A percentile compares a stretch with the other conserved stretches of the same genome.
phyloP scores from a whole-genome alignment of 2,329 filamentous ascomycete genomes.

The Ustilaginoidea virens region DNA sequence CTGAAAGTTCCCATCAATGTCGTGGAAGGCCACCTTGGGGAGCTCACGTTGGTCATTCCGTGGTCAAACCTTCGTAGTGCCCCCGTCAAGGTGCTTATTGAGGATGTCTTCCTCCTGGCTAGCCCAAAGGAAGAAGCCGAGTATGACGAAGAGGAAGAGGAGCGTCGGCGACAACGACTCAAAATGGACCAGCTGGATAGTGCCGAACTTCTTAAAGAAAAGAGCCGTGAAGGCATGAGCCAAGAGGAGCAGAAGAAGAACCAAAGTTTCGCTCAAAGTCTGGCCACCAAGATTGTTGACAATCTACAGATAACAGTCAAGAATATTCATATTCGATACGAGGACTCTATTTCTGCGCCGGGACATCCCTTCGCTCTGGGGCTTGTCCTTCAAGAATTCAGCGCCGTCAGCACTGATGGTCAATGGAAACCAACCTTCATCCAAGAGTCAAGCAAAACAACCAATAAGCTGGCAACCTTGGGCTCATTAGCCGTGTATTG shows the following conservation, averaged over 20 bases:
- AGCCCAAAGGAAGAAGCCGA: constrained; percentile 91
- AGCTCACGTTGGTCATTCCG: constrained; percentile 83
- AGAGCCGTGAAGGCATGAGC: constrained; percentile 82
- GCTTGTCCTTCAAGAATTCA: constrained; percentile 87
- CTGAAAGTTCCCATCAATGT: constrained; percentile 94
- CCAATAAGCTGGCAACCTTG: constrained; percentile 86
- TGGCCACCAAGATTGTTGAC: constrained; percentile 94
- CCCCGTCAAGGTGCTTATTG: constrained; percentile 86
- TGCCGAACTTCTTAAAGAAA: constrained; percentile 84
- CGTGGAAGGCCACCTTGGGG: constrained; percentile 81
- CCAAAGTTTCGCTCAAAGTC: constrained; percentile 90
- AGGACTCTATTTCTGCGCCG: constrained; percentile 89
- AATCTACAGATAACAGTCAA: constrained; percentile 96
- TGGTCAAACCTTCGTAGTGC: constrained; percentile 95
- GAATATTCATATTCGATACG: constrained; percentile 96
- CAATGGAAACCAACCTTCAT: constrained; percentile 96
- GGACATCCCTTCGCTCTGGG: constrained; percentile 92
- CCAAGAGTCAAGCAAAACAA: constrained; percentile 66
- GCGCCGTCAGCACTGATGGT: constrained; percentile 87
- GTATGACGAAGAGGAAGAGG: constrained; percentile 87
- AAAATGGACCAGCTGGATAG: constrained; percentile 99
- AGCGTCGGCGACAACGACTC: constrained; percentile 68
- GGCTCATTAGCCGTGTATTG: constrained; percentile 89
- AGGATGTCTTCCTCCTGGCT: constrained; percentile 91
- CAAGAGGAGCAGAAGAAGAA: constrained; percentile 93